Evolutionary conservation across 2,329 filamentous ascomycete genomes (phyloP).

Genomic region (Ophiostoma sp.): DNA sequence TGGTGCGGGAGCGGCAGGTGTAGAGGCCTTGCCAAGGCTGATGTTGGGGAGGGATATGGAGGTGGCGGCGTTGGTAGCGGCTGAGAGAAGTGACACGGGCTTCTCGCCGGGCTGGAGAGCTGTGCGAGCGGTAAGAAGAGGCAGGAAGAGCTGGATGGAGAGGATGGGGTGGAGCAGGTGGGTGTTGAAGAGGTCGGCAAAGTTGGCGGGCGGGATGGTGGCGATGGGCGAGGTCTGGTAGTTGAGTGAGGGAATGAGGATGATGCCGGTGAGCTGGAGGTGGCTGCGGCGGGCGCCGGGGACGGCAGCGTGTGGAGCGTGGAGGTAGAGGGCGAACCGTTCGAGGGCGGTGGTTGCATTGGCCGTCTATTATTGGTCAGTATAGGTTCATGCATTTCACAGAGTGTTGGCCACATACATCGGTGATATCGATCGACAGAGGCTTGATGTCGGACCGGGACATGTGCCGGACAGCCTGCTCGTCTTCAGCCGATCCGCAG

Average conservation of each 20-base stretch:
- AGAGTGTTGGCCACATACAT: constrained; percentile 33
- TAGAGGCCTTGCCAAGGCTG: constrained; percentile 5
- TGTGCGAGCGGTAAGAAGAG: constrained; percentile 61
- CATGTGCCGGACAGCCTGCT: constrained; percentile 69
- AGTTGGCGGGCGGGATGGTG: constrained; percentile 74
- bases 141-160: constrained; percentile 83
- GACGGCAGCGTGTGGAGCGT: constrained; percentile 68
- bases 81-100: constrained; percentile 23
- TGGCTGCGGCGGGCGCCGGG: constrained; percentile 70
- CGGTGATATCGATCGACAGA: constrained; percentile 74
- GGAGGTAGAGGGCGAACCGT: constrained; percentile 65
- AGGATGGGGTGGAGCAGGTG: constrained; percentile 86
- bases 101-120: constrained; percentile 36
- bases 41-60: constrained; percentile 18
- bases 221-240: constrained; percentile 81
- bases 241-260: constrained; percentile 75
- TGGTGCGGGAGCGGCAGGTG: background rate
- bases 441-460: constrained; percentile 76
- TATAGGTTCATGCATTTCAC: constrained; percentile 14
- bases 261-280: constrained; percentile 69
- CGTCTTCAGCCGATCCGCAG: constrained; percentile 78
- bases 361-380: constrained; percentile 49
- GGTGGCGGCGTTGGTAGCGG: constrained; percentile 40
- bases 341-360: constrained; percentile 63
- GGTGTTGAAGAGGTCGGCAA: constrained; percentile 87